A percentile compares a stretch with the other conserved stretches of the same genome.
Evolutionary conservation across 2,329 filamentous ascomycete genomes (phyloP).

Genomic region (Claviceps maximensis): DNA sequence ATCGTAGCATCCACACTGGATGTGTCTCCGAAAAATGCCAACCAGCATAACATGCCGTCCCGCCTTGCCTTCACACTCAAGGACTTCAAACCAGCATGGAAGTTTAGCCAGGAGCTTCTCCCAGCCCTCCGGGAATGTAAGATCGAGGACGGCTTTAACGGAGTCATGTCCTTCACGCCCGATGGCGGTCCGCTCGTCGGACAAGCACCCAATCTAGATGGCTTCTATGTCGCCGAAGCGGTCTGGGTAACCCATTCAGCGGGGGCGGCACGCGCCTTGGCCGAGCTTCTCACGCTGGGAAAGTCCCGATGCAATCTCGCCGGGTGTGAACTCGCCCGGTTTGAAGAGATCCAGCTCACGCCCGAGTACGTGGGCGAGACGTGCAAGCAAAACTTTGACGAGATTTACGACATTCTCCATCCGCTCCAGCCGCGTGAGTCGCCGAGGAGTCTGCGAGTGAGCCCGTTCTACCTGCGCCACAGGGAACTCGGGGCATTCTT

Average conservation of each 20-base stretch:
- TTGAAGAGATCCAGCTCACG: conserved; percentile 46
- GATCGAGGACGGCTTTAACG: conserved; percentile 49
- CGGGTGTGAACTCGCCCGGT: conserved; percentile 46
- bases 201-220: conserved; percentile 41
- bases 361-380: conserved; percentile 44
- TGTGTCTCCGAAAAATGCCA: conserved; percentile 36
- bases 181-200: conserved; percentile 49
- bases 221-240: conserved; percentile 51
- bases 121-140: conserved; percentile 36
- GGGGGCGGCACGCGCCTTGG: conserved; percentile 46
- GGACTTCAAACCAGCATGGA: conserved; percentile 49
- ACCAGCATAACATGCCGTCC: conserved; percentile 50
- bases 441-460: conserved; percentile 44
- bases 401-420: conserved; percentile 52
- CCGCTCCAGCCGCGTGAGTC: conserved; percentile 44
- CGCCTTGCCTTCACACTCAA: conserved; percentile 44
- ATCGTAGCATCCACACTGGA: conserved; percentile 41
- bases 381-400: conserved; percentile 46
- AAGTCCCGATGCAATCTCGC: conserved; percentile 41
- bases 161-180: conserved; percentile 53
- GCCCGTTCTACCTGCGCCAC: conserved; percentile 43
- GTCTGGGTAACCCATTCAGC: conserved; percentile 56
- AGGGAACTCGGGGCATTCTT: conserved; percentile 43
- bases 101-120: conserved; percentile 38
- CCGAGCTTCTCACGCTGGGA: conserved; percentile 43